Conservation (phyloP, 768 basidiomycete species). For the Tylopilus rubrobrunneus region DNA sequence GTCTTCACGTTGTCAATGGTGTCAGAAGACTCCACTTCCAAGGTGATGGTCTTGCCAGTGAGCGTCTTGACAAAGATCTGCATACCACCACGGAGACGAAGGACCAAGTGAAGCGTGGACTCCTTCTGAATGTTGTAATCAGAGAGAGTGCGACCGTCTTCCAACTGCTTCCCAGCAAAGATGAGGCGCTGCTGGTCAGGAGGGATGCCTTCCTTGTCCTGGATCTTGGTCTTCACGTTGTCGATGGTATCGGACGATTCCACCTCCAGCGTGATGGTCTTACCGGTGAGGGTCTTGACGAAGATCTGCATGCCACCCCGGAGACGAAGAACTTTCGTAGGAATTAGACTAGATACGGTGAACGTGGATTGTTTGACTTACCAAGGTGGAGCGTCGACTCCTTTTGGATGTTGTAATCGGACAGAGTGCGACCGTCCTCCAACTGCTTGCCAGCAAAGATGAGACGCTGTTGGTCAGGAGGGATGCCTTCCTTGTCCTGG, state of each 20-base stretch:
- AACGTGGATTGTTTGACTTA: not conserved
- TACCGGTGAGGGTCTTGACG: conserved; percentile 83
- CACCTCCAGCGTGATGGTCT: conserved; percentile 91
- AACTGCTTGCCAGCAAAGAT: conserved; percentile 94
- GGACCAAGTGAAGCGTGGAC: conserved; percentile 70
- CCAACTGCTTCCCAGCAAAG: conserved; percentile 92
- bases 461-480: conserved; percentile 85
- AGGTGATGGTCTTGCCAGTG: conserved; percentile 73
- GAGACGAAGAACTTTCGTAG: conserved; percentile 60
- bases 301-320: conserved; percentile 93
- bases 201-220: conserved; percentile 81
- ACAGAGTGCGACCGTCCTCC: conserved; percentile 86
- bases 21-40: conserved; percentile 73
- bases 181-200: conserved; percentile 85
- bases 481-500: conserved; percentile 89
- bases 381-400: conserved; percentile 66
- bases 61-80: conserved; percentile 71
- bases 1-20: conserved; percentile 76
- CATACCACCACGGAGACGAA: conserved; percentile 69
- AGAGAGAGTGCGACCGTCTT: conserved; percentile 86
- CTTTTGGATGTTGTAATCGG: conserved; percentile 91
- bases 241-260: conserved; percentile 94
- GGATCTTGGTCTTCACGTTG: conserved; percentile 81
- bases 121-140: conserved; percentile 87
- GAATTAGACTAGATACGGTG: not conserved